Evolutionary conservation across 768 basidiomycete genomes (phyloP).

Genomic region (Mycena indigotica): DNA sequence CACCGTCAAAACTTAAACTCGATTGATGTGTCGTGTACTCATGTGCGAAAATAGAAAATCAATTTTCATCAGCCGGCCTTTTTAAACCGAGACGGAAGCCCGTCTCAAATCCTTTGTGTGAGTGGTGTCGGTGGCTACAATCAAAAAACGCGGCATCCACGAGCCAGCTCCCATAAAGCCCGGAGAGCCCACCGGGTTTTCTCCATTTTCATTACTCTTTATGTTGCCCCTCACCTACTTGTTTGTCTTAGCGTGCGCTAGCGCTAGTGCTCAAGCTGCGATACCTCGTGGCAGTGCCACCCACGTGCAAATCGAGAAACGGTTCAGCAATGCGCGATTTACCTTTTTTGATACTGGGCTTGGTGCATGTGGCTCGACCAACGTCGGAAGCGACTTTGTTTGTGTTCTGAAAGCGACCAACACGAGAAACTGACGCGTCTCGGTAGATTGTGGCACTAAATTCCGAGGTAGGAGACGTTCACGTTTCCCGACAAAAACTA

Average conservation of each 20-base stretch:
- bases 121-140: not conserved
- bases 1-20: constrained; percentile 45
- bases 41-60: constrained; percentile 13
- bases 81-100: not conserved
- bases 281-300: not conserved
- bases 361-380: constrained; percentile 54
- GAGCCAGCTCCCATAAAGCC: not conserved
- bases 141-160: constrained; percentile 6
- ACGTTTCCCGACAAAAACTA: not conserved
- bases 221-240: constrained; percentile 3
- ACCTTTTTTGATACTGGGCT: constrained; percentile 36
- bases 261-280: constrained; percentile 1
- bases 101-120: not conserved
- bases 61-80: not conserved
- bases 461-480: constrained; percentile 23
- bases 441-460: constrained; percentile 46
- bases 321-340: constrained; percentile 32
- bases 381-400: constrained; percentile 44
- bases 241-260: not conserved
- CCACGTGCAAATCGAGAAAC: constrained; percentile 25
- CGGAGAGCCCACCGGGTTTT: not conserved
- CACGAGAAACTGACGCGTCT: constrained; percentile 4
- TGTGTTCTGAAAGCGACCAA: not conserved
- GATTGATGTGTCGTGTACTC: constrained; percentile 29
- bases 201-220: not conserved